These are phyloP conservation scores for Colletotrichum sp. DNA, from an alignment of 2,329 filamentous ascomycete species.

Conservation along the genomic window DNA sequence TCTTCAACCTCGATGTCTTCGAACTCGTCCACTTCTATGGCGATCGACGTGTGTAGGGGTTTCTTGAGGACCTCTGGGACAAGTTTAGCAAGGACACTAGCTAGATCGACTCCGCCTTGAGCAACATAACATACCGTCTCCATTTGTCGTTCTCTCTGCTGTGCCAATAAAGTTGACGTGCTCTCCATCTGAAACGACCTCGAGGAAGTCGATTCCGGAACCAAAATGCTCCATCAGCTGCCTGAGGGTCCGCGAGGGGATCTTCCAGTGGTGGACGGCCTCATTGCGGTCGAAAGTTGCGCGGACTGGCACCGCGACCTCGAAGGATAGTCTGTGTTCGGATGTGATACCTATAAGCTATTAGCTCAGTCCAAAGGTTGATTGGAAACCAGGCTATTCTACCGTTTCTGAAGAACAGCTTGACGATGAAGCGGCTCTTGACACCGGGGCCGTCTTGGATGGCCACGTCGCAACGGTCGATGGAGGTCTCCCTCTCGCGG, in stretches of 20 bases:
- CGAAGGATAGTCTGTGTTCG: conserved; percentile 78
- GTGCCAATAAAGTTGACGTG: conserved; percentile 82
- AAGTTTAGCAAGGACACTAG: conserved; percentile 17
- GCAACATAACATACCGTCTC: conserved; percentile 42
- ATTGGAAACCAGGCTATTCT: background rate
- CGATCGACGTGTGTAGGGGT: conserved; percentile 79
- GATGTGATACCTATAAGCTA: conserved; percentile 67
- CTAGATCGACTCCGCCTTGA: background rate
- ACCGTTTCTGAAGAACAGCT: conserved; percentile 77
- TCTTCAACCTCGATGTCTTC: conserved; percentile 76
- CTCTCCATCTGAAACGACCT: conserved; percentile 76
- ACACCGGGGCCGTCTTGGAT: conserved; percentile 74
- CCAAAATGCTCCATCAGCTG: conserved; percentile 84
- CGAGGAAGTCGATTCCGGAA: conserved; percentile 79
- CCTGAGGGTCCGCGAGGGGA: conserved; percentile 72
- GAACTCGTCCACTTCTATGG: conserved; percentile 78
- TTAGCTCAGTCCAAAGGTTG: too few relatives aligned
- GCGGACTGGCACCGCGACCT: conserved; percentile 75
- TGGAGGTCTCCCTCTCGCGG: conserved; percentile 69
- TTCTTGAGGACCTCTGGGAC: conserved; percentile 74
- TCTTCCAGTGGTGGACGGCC: conserved; percentile 74
- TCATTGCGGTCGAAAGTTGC: conserved; percentile 74
- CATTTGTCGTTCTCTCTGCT: conserved; percentile 77
- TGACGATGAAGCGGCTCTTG: conserved; percentile 76
- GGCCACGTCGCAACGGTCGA: conserved; percentile 76